Evolutionary conservation across 306 rosid genomes (phyloP).

Genomic region (Dalbergia cochinchinensis): DNA sequence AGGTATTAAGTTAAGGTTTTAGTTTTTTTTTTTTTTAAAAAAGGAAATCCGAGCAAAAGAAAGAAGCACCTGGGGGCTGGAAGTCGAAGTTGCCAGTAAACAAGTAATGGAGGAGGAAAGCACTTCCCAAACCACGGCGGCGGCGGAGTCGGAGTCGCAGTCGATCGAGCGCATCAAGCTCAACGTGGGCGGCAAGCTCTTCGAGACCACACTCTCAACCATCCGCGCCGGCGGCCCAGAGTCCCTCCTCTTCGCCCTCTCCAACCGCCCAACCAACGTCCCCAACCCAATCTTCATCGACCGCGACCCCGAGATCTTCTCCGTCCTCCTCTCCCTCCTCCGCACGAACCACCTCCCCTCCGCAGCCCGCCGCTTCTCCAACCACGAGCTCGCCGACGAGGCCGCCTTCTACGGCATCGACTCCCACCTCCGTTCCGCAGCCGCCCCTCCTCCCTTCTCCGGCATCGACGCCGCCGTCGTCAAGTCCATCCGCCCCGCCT

Average conservation of each 20-base stretch:
- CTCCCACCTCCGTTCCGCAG: conserved; percentile 63
- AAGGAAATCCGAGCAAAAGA: neutral
- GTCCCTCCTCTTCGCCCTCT: conserved; percentile 74
- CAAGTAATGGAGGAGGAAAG: conserved; percentile 49
- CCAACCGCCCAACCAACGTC: conserved; percentile 62
- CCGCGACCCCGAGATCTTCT: conserved; percentile 91
- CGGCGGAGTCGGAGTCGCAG: conserved; percentile 13
- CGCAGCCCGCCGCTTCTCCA: conserved; percentile 70
- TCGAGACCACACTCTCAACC: conserved; percentile 79
- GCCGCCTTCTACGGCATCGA: conserved; percentile 88
- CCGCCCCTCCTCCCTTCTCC: conserved; percentile 65
- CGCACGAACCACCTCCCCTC: conserved; percentile 80
- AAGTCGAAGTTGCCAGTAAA: neutral
- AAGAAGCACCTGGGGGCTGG: neutral
- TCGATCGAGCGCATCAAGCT: conserved; percentile 70
- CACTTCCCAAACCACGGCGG: conserved; percentile 39
- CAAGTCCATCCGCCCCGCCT: conserved; percentile 66
- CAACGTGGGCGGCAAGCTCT: conserved; percentile 90
- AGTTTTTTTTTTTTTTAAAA: no score
- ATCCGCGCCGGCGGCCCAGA: conserved; percentile 80
- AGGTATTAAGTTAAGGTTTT: no score
- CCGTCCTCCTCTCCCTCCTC: conserved; percentile 81
- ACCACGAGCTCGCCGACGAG: conserved; percentile 85
- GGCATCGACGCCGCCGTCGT: conserved; percentile 82
- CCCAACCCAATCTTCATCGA: conserved; percentile 77